Evolutionary conservation across 345 rosid species (phyloP), one percentile per base, ranked within the genome.

Genomic region (Citrus unshiu): DNA sequence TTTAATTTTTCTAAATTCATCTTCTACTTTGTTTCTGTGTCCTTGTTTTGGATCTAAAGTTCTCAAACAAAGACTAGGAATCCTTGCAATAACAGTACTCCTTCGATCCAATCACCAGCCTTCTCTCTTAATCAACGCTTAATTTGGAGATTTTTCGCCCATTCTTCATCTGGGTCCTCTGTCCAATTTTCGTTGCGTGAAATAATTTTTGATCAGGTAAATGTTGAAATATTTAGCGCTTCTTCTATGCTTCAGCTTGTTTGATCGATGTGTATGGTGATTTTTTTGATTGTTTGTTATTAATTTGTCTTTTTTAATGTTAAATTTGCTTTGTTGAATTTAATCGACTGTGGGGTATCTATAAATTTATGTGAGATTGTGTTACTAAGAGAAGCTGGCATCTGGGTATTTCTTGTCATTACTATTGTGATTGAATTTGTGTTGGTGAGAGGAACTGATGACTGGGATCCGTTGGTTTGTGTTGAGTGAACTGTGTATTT

Each of bases 151-250:
- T 5, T 39, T 21, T 54, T 71, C 27, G 32, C 62, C 30, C 12
- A 3, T 71, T 54, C 35, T 4, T 54, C 60, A 19, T 54, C 40
- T 32, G 62, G 18, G 9, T 71, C 27, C 22, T 5, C 22, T 5
- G 16, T 32, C 61, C 21, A 34, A 8, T 68, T 68, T 43, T 40
- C 57, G 3, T 49, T 16, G 16, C 62, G 62, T 19, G 40, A 19
- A n/a, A 29, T 70, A 19, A 21, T 73, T 43, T 35, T 21, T 58
- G 51, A 73, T 73, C 66, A 73, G 76, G 76, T 73, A 58, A 73
- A 32, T 10, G 6, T 24, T 54, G 9, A 32, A 56, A 32, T 54
- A 40, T 51, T 51, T 21, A 0, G 21, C 7, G 9, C 30, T 14
- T 14, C 8, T 40, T 40, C 25, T 68, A 39, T 40, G 72, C 6